Base-by-base conservation (phyloP, 139 green algal genomes). In the Raphidocelis subcapitata region DNA sequence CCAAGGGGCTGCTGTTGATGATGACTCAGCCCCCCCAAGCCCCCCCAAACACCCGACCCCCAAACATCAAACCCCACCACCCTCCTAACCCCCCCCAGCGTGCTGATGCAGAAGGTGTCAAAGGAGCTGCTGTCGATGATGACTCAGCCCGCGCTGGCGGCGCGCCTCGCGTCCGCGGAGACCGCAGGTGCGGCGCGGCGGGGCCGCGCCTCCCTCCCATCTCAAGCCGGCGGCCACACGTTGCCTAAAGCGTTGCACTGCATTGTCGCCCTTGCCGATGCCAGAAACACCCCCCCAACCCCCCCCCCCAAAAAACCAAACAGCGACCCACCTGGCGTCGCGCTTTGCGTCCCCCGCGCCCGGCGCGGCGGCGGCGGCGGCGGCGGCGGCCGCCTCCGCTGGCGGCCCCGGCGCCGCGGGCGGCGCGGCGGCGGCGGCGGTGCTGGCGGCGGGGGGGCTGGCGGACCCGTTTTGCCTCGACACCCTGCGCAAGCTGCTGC, bases 91-190 rank as follows among this genome's bases (percentile, higher is more conserved):
- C 5, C 54, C 14, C 61, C 3, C 68, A 84, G 78, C 1, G 87
- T 94, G 47, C 76, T 93, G 2, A 92, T 94, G 85, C 88, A 93
- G 61, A 92, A 94, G 79, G 86, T 88, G 29, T 79, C 87, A 20
- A 92, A 92, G 85, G 87, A 92, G 77, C 79, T 89, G 64, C 60
- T 92, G 36, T 54, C 56, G 47, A 86, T 91, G 81, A 49, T 82
- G 57, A 5, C 47, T 28, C 62, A 65, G 62, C 71, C 69, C 8
- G 37, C 65, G 46, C 26, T 74, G 49, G 28, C 67, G 14, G 46
- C 44, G 32, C 20, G 32, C 41, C n/a, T 21, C 8, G 24, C 24
- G 37, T 32, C 61, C 35, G 41, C 41, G 8, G 41, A 49, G 41
- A 49, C 41, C 41, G 41, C 41, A 8, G 41, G 57, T 10, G 60